Percentiles rank a stretch among this genome's conserved stretches.
Evolutionary conservation across 441 rosid genomes (phyloP).

Genomic region (Eruca vesicaria): DNA sequence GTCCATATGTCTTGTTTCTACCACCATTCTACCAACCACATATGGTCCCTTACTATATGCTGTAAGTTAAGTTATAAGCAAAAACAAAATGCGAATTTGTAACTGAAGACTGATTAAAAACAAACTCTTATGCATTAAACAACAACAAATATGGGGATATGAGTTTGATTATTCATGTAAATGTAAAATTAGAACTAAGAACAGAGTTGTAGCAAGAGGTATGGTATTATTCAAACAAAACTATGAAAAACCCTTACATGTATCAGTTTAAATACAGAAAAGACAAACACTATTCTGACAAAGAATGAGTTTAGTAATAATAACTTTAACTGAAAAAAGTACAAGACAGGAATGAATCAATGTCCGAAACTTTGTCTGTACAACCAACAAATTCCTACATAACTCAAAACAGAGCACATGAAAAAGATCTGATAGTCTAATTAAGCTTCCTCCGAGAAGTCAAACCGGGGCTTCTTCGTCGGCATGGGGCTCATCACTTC

Average conservation of each 20-base stretch:
- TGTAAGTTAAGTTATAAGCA: neutral
- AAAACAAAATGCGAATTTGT: neutral
- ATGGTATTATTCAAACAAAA: neutral
- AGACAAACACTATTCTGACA: neutral
- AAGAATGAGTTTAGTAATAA: neutral
- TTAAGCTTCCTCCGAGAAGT: slow-evolving; percentile 15
- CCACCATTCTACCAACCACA: neutral
- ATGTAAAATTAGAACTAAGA: neutral
- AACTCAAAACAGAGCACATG: slow-evolving; percentile 4
- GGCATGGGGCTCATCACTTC: slow-evolving; percentile 87
- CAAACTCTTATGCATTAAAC: neutral
- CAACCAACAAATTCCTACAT: slow-evolving; percentile 24
- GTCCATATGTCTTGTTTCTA: slow-evolving; percentile 3
- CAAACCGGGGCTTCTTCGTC: slow-evolving; percentile 54
- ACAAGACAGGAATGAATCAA: neutral
- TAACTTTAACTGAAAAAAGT: neutral
- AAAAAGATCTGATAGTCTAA: slow-evolving; percentile 4
- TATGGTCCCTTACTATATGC: neutral
- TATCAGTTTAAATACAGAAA: neutral
- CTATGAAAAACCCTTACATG: neutral
- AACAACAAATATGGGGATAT: neutral
- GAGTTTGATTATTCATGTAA: neutral
- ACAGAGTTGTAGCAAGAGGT: neutral
- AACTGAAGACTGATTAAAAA: neutral
- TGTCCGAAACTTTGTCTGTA: neutral